Base-by-base conservation (phyloP, 495 filamentous ascomycete genomes). In the Neurospora sp. region DNA sequence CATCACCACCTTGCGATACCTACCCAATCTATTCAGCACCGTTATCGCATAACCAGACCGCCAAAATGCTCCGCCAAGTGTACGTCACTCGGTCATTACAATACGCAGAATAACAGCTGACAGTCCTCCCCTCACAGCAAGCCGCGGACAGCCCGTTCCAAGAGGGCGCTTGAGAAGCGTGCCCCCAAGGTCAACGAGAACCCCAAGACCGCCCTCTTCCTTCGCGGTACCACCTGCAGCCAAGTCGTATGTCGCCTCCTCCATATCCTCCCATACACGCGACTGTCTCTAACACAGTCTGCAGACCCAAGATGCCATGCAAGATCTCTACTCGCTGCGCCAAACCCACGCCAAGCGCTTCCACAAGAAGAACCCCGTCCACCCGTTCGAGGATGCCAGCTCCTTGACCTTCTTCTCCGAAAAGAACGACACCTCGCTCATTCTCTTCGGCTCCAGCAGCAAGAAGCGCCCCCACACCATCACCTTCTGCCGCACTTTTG, bases 391-490 rank as follows among this genome's bases (percentile, higher is more conserved):
- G 83, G 95, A 94, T 80, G 83, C 91, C 71, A 86, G 92, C 19
- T 92, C 90, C 24, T 86, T 99, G 34, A 92, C 96, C 80, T 98
- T 99, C 85, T 92, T 98, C 84, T 90, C 90, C 74, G 89, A 93
- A 78, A 99, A 98, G 86, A 99, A 99, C 80, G 96, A 99, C 83
- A 89, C 92, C 76, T 90, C 90, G 59, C 48, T 81, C 54, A 74
- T 86, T 21, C 88, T 95, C 71, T 95, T 96, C 77, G 93, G 89
- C 36, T 91, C 88, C 79, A 90, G 90, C 84, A 92, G 85, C 81
- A 99, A 98, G 87, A 99, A 99, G 85, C 88, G 96, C 21, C 96
- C 95, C 11, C 93, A 98, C 81, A 90, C 89, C 73, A 80, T 99
- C 76, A 97, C 93, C 2, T 82, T 97, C n/a, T 84, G 89, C 38